phyloP scores from a whole-genome alignment of 148 eudicot genomes.

The Vaccinium vitisidaea region DNA sequence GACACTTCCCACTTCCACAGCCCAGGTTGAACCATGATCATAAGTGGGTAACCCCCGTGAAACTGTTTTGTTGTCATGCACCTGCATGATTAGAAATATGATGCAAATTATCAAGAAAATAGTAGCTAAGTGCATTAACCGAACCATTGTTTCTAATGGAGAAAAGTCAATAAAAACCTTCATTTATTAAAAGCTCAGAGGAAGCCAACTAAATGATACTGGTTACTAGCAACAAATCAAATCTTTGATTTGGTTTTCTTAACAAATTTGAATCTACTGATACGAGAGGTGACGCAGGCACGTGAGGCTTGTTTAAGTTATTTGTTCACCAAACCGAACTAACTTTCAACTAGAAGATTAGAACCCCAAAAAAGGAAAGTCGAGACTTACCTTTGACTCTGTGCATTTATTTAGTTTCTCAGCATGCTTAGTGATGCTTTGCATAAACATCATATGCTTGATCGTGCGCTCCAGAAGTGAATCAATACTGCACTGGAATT shows the following conservation, averaged over 20 bases:
- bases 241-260: not conserved
- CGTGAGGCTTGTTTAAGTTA: no score
- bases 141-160: not conserved
- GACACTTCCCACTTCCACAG: slow-evolving; percentile 80
- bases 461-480: slow-evolving; percentile 87
- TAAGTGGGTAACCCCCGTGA: slow-evolving; percentile 37
- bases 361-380: not conserved
- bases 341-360: not conserved
- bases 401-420: slow-evolving; percentile 63
- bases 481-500: slow-evolving; percentile 76
- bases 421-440: slow-evolving; percentile 72
- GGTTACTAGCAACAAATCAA: not conserved
- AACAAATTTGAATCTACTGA: not conserved
- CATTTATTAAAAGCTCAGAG: not conserved
- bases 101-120: slow-evolving; percentile 11
- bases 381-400: slow-evolving; percentile 54
- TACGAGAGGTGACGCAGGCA: not conserved
- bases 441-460: slow-evolving; percentile 87
- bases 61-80: slow-evolving; percentile 50
- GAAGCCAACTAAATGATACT: not conserved
- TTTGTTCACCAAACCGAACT: not conserved
- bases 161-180: not conserved
- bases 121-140: not conserved
- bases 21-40: slow-evolving; percentile 96
- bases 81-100: slow-evolving; percentile 38